Conservation (phyloP, 495 filamentous ascomycete species). For the Wilcoxina mikolae region DNA sequence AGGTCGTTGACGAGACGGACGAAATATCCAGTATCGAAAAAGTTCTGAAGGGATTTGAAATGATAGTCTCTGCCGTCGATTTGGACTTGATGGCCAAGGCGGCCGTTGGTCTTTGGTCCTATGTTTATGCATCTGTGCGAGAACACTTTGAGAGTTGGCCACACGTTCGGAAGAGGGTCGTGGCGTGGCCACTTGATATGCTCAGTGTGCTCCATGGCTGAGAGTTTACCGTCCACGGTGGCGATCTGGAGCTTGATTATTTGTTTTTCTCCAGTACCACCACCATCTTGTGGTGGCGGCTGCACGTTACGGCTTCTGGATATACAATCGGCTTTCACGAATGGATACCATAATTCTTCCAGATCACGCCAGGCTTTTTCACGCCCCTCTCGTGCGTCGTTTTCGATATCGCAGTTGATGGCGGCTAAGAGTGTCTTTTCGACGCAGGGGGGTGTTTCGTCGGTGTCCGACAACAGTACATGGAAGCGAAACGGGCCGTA, state of each 20-base stretch:
- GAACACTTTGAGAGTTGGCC: background rate
- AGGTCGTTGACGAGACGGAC: background rate
- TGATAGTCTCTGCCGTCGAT: background rate
- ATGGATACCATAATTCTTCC: background rate
- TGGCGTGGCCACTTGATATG: background rate
- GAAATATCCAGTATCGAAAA: background rate
- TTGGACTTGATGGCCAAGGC: background rate
- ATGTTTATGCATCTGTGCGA: background rate
- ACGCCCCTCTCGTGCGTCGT: background rate
- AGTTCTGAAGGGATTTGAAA: background rate
- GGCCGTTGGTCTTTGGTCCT: background rate
- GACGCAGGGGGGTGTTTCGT: background rate
- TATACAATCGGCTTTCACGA: background rate
- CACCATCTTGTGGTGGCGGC: background rate
- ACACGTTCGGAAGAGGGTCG: background rate
- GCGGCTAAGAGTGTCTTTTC: background rate
- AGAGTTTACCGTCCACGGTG: background rate
- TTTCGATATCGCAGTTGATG: background rate
- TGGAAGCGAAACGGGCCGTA: background rate
- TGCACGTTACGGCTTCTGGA: background rate
- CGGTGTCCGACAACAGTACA: background rate
- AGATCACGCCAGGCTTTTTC: background rate
- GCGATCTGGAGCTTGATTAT: background rate
- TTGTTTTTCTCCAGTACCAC: background rate
- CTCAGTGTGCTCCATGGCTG: background rate